Evolutionary conservation across 371 early-diverging fungal genomes (phyloP), one percentile per base, ranked within the genome.

Genomic region (Chytridium lagenaria): DNA sequence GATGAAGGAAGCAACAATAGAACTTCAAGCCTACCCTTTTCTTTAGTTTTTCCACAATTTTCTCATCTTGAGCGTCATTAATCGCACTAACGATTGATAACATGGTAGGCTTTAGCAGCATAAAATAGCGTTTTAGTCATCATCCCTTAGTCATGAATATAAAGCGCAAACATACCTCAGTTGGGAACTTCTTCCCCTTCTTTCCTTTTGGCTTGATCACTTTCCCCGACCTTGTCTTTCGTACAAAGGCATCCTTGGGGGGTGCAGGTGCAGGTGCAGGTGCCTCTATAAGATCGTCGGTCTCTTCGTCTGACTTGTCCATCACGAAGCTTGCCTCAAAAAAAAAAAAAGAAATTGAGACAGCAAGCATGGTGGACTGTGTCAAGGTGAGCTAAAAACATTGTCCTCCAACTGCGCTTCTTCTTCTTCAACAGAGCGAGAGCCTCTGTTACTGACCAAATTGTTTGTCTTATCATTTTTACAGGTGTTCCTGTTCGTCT

Each of bases 401-500:
- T n/a, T n/a, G 15, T 49, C 49, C 49, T 15, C 22, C 49, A 10
- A 49, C 22, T 49, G 49, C 49, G 49, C 49, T 49, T n/a, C n/a
- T n/a, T n/a, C n/a, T n/a, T n/a, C n/a, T n/a, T n/a, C n/a, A n/a
- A n/a, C n/a, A n/a, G n/a, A n/a, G n/a, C n/a, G n/a, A n/a, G n/a
- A n/a, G n/a, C n/a, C n/a, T n/a, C n/a, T n/a, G n/a, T n/a, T n/a
- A n/a, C n/a, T n/a, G n/a, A n/a, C n/a, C n/a, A n/a, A n/a, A n/a
- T n/a, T n/a, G n/a, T n/a, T n/a, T 44, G 44, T 19, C 7, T 44
- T 44, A 19, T 19, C 44, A 44, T 12, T 44, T 12, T 44, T 7
- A 44, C 74, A 67, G 83, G 83, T 0, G 78, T 75, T 76, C 63
- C 70, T 79, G 23, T 23, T 79, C 38, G 49, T 79, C 30, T 68